Base-by-base conservation (phyloP, 192 early-diverging fungal species). In the Umbelopsis sp. region DNA sequence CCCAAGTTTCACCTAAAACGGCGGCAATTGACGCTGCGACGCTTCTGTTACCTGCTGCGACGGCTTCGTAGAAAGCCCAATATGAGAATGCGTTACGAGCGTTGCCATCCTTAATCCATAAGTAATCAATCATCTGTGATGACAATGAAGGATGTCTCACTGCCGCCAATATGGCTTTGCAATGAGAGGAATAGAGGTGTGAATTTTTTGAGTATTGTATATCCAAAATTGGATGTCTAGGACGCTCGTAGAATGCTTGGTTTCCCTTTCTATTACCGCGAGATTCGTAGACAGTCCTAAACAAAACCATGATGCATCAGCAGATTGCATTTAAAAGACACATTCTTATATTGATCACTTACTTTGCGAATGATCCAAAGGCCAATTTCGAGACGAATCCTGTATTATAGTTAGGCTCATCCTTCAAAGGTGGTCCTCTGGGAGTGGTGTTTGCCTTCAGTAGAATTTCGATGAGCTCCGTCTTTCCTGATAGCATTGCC, bases 241-340 rank as follows among this genome's bases (percentile, higher is more conserved):
- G 3, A 8, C 4, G 9, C 2, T 73, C 36, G 38, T 69, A 71
- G 44, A 76, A 84, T 2, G 78, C 80, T 29, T 74, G 71, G 66
- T 88, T 82, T 32, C 86, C 86, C 67, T 82, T 72, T 1, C 85
- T 65, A 54, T 88, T 88, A 24, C 86, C 86, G 51, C 86, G 81
- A 2, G 86, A 86, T 26, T 88, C 80, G 66, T 86, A 79, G 0
- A 88, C 85, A 25, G 70, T 32, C 66, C 82, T 76, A 14, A 20
- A 49, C n/a, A 73, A 1, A 62, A n/a, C n/a, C n/a, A n/a, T n/a
- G 12, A 8, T 20, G 38, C 38, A 45, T 22, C 53, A 59, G 29
- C 12, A 9, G 32, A 36, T n/a, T 12, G 16, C 10, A 54, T 32
- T 4, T 51, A 11, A 14, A 43, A 1, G 6, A 45, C 41, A 21